Evolutionary conservation across 768 basidiomycete species (phyloP), one percentile per base, ranked within the genome.

Genomic region (Tricholomella constricta): DNA sequence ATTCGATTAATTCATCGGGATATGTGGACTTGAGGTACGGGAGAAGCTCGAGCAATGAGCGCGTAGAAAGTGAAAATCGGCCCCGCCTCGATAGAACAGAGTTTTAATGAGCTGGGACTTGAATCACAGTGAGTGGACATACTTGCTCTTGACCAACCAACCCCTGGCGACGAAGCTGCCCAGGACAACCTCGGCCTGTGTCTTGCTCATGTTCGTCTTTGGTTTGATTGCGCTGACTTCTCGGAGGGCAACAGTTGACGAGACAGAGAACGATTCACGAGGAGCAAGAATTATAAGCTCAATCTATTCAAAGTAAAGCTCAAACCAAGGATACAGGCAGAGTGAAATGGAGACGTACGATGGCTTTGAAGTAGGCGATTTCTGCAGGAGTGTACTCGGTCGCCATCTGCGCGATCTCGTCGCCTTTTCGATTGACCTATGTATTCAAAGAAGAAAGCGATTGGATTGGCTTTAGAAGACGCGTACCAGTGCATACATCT

Each of bases 251-350:
- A 83, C 85, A 22, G 90, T 70, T 4, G 90, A 91, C 0, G 89
- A 87, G 10, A 92, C 78, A 15, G 86, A 92, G 66, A 78, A 96
- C 0, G 87, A 73, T 62, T 87, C 83, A 36, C 78, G 77, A 6
- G 89, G 84, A 6, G 92, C 89, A 15, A 86, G 76, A 81, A 94
- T 88, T 60, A 96, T 94, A 69, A 89, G 87, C 62, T 94, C 89
- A 35, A 95, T 79, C 93, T 95, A 35, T 45, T 60, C 4, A 20
- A 19, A 29, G 51, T 48, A 48, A 32, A 20, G 35, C 8, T 15
- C 48, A 25, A n/a, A 2, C 38, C 32, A 22, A 45, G 54, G 27
- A 17, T 41, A 46, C 15, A 34, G 23, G 17, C 10, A 44, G 48
- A 20, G 19, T 42, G 4, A 44, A n/a, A 48, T 22, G 17, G 42